Base-by-base conservation (phyloP, 2,329 filamentous ascomycete genomes). In the Plectosphaerella sp. region DNA sequence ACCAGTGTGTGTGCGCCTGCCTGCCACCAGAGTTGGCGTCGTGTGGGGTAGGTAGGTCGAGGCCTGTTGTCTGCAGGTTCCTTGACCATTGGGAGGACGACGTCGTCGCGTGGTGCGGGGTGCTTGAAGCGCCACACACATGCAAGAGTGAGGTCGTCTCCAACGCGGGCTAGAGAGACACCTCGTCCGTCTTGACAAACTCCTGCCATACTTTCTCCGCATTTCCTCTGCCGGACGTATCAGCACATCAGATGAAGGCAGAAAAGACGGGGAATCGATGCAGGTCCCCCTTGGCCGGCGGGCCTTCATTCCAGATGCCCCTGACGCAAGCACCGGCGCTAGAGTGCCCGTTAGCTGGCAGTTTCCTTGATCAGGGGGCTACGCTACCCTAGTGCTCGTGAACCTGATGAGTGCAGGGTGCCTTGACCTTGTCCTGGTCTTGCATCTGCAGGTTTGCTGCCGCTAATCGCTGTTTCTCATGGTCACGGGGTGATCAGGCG, bases 241-340 rank as follows among this genome's bases (percentile, higher is more conserved):
- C 37, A 18, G 15, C 14, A 41, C 15, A 41, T 43, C n/a, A 18
- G 41, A 43, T 43, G 41, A 43, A 33, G 28, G 11, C 28, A 33
- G 28, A 33, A 33, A 33, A 33, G 41, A 20, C 39, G 28, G 39
- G 24, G 24, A 18, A 16, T 41, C 18, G 18, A 24, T 42, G 49
- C 49, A 51, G 49, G 43, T 51, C 49, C 28, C 48, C 28, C 57
- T 49, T 54, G 43, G 50, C 43, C 55, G 39, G 49, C 36, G 53
- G 48, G 33, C 47, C 46, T 52, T 48, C 42, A 36, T 47, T 51
- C 45, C 37, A 24, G 45, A 43, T 37, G 14, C 20, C 39, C 36
- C 50, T 43, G 41, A 43, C 20, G 39, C 39, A 43, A 41, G n/a
- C 28, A 33, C 28, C 8, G 28, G 28, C 28, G 28, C 28, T 33